These are phyloP conservation scores for Aurantiochytrium sp. DNA, from an alignment of 108 stramenopile species.

Conservation along the genomic window DNA sequence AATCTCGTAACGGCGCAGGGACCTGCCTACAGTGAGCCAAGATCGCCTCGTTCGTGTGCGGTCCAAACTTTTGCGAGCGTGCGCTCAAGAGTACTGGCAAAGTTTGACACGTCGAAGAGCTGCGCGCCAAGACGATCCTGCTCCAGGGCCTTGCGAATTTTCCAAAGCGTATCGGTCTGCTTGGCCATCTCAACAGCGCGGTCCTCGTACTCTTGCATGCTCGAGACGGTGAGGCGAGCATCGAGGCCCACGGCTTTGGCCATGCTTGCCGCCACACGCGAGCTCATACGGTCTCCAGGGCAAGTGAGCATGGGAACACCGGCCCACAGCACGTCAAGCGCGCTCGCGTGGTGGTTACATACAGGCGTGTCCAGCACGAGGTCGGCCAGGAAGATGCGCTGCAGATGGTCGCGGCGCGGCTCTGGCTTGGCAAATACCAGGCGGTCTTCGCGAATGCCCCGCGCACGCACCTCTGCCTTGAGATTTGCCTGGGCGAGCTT, in stretches of 20 bases:
- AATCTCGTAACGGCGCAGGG: too few species aligned
- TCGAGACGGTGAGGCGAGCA: conserved; percentile 44
- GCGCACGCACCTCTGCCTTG: conserved; percentile 49
- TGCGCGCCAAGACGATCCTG: neutral
- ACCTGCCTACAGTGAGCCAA: too few species aligned
- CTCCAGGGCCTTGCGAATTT: neutral
- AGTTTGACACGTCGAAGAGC: neutral
- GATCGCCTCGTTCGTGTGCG: neutral
- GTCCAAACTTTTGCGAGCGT: neutral
- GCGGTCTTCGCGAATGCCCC: conserved; percentile 51
- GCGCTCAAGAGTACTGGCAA: neutral
- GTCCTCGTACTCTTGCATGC: conserved; percentile 64
- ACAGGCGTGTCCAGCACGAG: conserved; percentile 77
- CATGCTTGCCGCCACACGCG: conserved; percentile 70
- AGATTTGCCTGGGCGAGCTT: conserved; percentile 68
- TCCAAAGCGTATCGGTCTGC: neutral
- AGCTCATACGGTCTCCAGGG: conserved; percentile 69
- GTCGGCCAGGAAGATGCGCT: conserved; percentile 67
- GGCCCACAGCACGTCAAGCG: conserved; percentile 66
- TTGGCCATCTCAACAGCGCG: conserved; percentile 61
- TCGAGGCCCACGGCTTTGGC: conserved; percentile 58
- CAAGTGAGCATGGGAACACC: conserved; percentile 71
- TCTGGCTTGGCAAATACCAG: conserved; percentile 67
- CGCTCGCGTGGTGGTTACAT: conserved; percentile 79
- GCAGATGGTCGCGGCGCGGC: conserved; percentile 69